Conservation (phyloP, 73 alveolate species). For the Tetrahymena borealis region DNA sequence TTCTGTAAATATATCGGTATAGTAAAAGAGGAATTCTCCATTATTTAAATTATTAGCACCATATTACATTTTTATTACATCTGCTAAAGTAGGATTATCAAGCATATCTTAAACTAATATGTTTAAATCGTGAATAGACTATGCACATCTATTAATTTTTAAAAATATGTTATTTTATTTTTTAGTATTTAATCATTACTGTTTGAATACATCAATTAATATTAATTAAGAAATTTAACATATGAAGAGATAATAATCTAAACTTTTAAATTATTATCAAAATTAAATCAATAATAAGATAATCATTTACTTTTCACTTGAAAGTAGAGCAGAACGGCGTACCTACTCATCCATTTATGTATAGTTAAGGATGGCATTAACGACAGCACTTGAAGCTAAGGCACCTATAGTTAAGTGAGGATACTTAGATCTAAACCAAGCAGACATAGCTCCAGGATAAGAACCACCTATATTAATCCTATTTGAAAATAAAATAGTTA, state of each 20-base stretch:
- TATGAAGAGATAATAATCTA: too few species aligned
- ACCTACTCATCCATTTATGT: constrained; percentile 23
- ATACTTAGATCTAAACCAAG: constrained; percentile 57
- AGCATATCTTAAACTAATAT: background rate
- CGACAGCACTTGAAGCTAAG: constrained; percentile 63
- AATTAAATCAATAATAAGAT: too few species aligned
- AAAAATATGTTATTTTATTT: constrained; percentile 4
- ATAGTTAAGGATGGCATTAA: constrained; percentile 3
- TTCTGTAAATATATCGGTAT: constrained; percentile 51
- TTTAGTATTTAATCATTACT: background rate
- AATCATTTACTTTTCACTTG: constrained; percentile 10
- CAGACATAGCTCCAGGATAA: constrained; percentile 69
- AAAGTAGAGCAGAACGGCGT: background rate
- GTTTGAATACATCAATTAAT: background rate
- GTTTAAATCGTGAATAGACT: background rate
- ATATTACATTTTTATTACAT: background rate
- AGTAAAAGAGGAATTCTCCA: constrained; percentile 50
- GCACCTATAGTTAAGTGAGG: constrained; percentile 63
- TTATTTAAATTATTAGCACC: background rate
- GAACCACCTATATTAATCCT: constrained; percentile 66
- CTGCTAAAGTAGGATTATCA: background rate
- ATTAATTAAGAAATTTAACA: background rate
- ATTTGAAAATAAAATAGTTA: too few species aligned
- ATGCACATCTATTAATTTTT: constrained; percentile 19
- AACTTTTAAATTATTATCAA: too few species aligned